Base-by-base conservation (phyloP, 139 green algal genomes). In the Micractinium sp. region DNA sequence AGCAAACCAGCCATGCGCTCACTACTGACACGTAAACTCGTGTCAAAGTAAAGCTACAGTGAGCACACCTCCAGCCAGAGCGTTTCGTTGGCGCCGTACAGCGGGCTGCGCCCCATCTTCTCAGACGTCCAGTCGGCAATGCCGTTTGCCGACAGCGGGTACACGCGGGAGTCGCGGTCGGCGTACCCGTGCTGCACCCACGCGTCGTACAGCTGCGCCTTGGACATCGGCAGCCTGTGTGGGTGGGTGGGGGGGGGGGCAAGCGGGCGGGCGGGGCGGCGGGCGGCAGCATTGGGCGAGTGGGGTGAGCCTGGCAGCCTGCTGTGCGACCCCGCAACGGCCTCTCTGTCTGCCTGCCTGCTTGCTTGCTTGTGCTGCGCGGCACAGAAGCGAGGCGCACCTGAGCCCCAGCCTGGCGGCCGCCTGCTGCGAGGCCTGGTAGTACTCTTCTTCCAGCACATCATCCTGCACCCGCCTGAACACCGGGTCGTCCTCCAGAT, bases 181-280 rank as follows among this genome's bases (percentile, higher is more conserved):
- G 78, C 78, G 20, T 61, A 20, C 38, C 78, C 78, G 78, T 83
- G 78, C 78, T 83, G 78, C 39, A 83, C 78, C 39, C 39, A 83
- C 3, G 78, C n/a, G 16, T 83, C 78, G 78, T 83, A 83, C 78
- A 83, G 78, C 78, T 83, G 78, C 9, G 78, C 78, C 78, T 83
- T 83, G 39, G 78, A 60, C 39, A 83, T 23, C 2, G 39, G 36
- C 41, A 60, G 41, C 78, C 78, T 83, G 78, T 39, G 18, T 19
- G 2, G n/a, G 2, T 0, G 4, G 41, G 0, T 23, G 63, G 9
- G 31, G 27, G n/a, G 31, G n/a, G 31, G 27, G 73, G 31, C n/a
- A 41, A 25, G 69, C 25, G 27, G 47, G 47, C 47, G 47, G 47
- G 47, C 9, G 47, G 9, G 47, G 47, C 47, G 47, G 47, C 9